Evolutionary conservation across 257 asterid species (phyloP), one percentile per base, ranked within the genome.

Genomic region (Datura wrightii): DNA sequence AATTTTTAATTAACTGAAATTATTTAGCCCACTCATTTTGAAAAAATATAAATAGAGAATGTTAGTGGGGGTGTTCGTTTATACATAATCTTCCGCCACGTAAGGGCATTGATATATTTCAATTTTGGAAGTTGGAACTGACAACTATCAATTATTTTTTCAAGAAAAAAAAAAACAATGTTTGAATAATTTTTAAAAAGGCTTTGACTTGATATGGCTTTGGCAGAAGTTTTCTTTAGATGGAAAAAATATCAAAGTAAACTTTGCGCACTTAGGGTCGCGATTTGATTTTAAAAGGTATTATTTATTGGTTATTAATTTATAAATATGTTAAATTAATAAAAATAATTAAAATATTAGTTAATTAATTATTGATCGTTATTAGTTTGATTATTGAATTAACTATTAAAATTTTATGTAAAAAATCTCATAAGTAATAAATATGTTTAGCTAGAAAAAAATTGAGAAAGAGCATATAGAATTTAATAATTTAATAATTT

Each of bases 51-150:
- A n/a, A 5, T 14, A 13, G n/a, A 31, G 82, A 76, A 76, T 76
- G 24, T 31, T 76, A 76, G 24, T 13, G 62, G 82, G 42, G 50
- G 31, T 24, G 31, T 76, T 50, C 82, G 4, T 50, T 76, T 31
- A 76, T 50, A 2, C 46, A 50, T 50, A 50, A 76, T 31, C 14
- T 50, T 8, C 62, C 62, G 8, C 82, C 62, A 50, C 82, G 62
- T 50, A 50, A 31, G 62, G 44, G 24, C 82, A 76, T 76, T 50
- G 44, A 76, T 2, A 2, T 31, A 31, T 65, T 37, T 13, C n/a
- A 24, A 46, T 74, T 46, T 76, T 76, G 82, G 31, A 50, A 31
- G 55, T 42, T 76, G 82, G 31, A 50, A 31, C 79, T 42, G 10
- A 41, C 24, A 24, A 19, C 3, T 15, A 67, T 39, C 10, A 37